Evolutionary conservation across 345 rosid species (phyloP), one percentile per base, ranked within the genome.

Genomic region (Odontarrhena argentea): DNA sequence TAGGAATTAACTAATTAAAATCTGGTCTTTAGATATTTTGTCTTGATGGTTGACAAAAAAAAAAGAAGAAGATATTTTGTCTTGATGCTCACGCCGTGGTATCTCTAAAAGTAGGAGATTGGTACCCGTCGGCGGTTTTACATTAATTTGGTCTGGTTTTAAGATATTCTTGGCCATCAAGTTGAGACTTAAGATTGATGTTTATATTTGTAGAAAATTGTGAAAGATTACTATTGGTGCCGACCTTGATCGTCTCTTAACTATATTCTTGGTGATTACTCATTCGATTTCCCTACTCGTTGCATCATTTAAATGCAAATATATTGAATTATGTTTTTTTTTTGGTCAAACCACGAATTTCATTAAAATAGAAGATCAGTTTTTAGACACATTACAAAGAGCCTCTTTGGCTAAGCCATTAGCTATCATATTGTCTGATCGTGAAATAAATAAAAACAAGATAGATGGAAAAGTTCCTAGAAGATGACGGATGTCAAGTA

Each of bases 151-250:
- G 10, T 55, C 49, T 68, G 6, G 36, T 32, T 3, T 42, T 69
- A 15, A 14, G 42, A 44, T 49, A n/a, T 60, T 70, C 74, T 70
- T 61, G 62, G 11, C 3, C 49, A 46, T 53, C 68, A 70, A 62
- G 62, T 61, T 53, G 11, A 70, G 2, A 10, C 9, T 51, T 46
- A n/a, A 6, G 1, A 22, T 8, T 15, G 14, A 2, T 8, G 7
- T 13, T 2, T 15, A 12, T 35, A 8, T 55, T 28, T n/a, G n/a
- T n/a, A n/a, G n/a, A 52, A 1, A 40, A 1, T 0, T 38, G 3
- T 56, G 36, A n/a, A 42, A 28, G 38, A 38, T 38, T 2, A 9
- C 3, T 9, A 9, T 8, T 38, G 42, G 42, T 38, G 42, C 9
- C 42, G 42, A 38, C 12, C 42, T 38, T 0, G 8, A 7, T 4